Base-by-base conservation (phyloP, 805 yeast genomes). In the Kregervanrija delftensis region DNA sequence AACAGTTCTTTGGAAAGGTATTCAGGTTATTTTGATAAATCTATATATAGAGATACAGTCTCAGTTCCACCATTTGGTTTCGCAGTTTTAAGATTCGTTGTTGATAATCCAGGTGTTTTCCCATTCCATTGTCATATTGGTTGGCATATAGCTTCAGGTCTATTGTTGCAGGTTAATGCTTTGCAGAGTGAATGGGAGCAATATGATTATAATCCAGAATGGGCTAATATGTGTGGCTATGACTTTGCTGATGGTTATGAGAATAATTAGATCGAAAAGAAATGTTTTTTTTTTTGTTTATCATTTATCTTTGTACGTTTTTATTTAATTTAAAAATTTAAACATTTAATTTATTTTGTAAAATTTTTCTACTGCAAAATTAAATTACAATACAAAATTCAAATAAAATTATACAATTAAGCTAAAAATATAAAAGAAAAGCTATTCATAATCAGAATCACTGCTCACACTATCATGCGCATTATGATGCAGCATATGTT, bases 81-180 rank as follows among this genome's bases (percentile, higher is more conserved):
- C 67, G 72, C 86, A 55, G 88, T 86, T 30, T 56, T 89, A 44
- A 75, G 96, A 58, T 87, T 87, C 71, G 75, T 74, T 54, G 91
- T 96, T 39, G 83, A 85, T 60, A 88, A 89, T 65, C 96, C 96
- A 22, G 96, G 96, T 66, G 89, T 87, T 22, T 89, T 96, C 96
- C 76, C 82, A 61, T 89, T 89, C 88, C 96, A 89, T 68, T 89
- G 96, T 66, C 96, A 89, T 63, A 83, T 89, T 54, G 96, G 89
- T 60, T 89, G 97, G 97, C 97, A 90, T 68, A 73, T 90, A 40
- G 55, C 48, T 33, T 53, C 56, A 8, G 60, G 56, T 12, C 40
- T 54, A 11, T 31, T 50, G 30, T 42, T 52, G 38, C 50, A 48
- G 39, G 44, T 53, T 4, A 50, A 50, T 43, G 52, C 50, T 2